phyloP scores from a whole-genome alignment of 768 basidiomycete species.

The Lenzites betulinus region DNA sequence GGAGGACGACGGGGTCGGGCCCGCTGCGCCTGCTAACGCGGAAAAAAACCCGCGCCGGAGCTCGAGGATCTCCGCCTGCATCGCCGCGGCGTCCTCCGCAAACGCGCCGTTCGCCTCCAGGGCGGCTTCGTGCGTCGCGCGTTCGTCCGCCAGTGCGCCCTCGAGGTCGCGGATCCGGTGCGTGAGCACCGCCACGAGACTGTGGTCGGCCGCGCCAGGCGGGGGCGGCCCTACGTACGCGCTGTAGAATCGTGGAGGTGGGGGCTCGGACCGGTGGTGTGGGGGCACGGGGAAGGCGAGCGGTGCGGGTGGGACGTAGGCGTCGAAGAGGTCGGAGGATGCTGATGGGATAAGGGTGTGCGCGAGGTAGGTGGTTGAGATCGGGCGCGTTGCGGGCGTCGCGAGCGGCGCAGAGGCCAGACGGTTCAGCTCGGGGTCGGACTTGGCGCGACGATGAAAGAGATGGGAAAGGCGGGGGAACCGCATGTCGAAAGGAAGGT shows the following conservation, averaged over 20 bases:
- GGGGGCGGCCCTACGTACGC: too few relatives aligned
- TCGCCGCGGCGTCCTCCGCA: constrained; percentile 1
- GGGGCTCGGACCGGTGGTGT: background rate
- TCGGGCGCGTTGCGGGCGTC: constrained; percentile 10
- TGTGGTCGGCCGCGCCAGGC: too few relatives aligned
- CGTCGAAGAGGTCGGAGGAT: constrained; percentile 6
- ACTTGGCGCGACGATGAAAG: constrained; percentile 27
- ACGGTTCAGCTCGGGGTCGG: constrained; percentile 26
- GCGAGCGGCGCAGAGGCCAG: constrained; percentile 17
- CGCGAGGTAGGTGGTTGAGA: constrained; percentile 21
- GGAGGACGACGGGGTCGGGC: background rate
- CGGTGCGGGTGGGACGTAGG: constrained; percentile 10
- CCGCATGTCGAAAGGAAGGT: constrained; percentile 19
- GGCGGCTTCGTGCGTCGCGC: constrained; percentile 7
- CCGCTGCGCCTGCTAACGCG: background rate
- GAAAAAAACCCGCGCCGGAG: constrained; percentile 12
- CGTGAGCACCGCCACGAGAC: constrained; percentile 10
- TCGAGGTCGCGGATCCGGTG: constrained; percentile 24
- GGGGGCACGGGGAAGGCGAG: background rate
- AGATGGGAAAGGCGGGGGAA: constrained; percentile 28
- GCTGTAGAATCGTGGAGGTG: background rate
- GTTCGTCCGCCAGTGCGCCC: constrained; percentile 10
- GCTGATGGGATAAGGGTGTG: background rate
- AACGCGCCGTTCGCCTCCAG: constrained; percentile 5
- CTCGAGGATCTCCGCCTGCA: constrained; percentile 15